Conservation (phyloP, 768 basidiomycete genomes). For the Podaxis sp. region DNA sequence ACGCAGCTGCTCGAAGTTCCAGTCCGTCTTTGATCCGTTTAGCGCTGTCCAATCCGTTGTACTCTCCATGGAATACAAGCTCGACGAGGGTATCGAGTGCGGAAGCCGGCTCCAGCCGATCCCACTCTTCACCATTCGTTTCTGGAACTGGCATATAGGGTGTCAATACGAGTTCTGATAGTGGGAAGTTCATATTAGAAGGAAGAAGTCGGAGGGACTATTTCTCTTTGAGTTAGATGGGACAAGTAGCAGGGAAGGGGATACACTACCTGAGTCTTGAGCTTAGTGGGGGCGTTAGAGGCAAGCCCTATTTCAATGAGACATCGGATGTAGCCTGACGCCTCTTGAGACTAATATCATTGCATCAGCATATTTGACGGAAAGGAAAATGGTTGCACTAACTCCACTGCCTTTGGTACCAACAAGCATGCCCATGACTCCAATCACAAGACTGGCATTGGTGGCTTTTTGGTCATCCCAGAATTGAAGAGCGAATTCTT, state of each 20-base stretch:
- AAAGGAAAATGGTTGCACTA: slow-evolving; percentile 26
- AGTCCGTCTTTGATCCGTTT: slow-evolving; percentile 65
- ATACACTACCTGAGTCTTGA: slow-evolving; percentile 79
- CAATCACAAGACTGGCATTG: slow-evolving; percentile 78
- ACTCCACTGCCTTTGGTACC: slow-evolving; percentile 68
- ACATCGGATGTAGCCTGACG: slow-evolving; percentile 64
- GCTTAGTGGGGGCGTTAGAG: slow-evolving; percentile 85
- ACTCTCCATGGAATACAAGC: slow-evolving; percentile 85
- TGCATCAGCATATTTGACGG: slow-evolving; percentile 8
- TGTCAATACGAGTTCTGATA: slow-evolving; percentile 67
- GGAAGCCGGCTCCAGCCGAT: slow-evolving; percentile 76
- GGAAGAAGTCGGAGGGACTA: slow-evolving; percentile 50
- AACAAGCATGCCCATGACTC: slow-evolving; percentile 84
- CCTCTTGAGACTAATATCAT: slow-evolving; percentile 51
- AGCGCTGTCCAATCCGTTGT: slow-evolving; percentile 63
- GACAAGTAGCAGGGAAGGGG: not conserved
- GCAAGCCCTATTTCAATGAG: slow-evolving; percentile 86
- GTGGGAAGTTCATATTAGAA: slow-evolving; percentile 49
- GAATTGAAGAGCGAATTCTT: slow-evolving; percentile 93
- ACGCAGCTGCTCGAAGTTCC: slow-evolving; percentile 75
- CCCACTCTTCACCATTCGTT: slow-evolving; percentile 91
- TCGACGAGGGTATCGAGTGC: slow-evolving; percentile 84
- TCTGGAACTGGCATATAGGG: slow-evolving; percentile 78
- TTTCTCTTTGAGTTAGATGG: slow-evolving; percentile 17
- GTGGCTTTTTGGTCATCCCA: slow-evolving; percentile 92